Evolutionary conservation across 805 yeast genomes (phyloP).

Genomic region (Yamadazyma sp.): DNA sequence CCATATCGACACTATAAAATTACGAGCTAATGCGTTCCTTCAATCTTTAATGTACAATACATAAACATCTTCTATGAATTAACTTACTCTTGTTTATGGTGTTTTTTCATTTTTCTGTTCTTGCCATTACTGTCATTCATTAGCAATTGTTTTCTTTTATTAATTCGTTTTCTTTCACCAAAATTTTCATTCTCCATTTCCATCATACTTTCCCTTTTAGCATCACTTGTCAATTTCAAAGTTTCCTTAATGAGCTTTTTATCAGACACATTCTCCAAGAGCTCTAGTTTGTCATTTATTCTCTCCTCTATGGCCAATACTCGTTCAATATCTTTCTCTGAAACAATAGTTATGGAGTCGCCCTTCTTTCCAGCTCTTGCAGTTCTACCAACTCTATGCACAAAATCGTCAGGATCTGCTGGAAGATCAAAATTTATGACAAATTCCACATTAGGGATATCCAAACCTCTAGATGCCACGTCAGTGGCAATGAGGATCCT

Average conservation of each 20-base stretch:
- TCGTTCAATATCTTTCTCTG: slow-evolving; percentile 82
- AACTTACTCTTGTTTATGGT: no score
- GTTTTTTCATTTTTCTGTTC: slow-evolving; percentile 11
- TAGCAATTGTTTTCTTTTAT: slow-evolving; percentile 34
- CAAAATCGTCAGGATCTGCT: slow-evolving; percentile 93
- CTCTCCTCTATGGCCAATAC: slow-evolving; percentile 85
- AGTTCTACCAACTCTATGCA: slow-evolving; percentile 97
- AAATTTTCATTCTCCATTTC: slow-evolving; percentile 91
- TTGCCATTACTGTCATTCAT: slow-evolving; percentile 1
- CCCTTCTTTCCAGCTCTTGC: slow-evolving; percentile 97
- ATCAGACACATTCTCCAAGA: slow-evolving; percentile 70
- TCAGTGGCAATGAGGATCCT: slow-evolving; percentile 92
- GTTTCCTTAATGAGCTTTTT: slow-evolving; percentile 73
- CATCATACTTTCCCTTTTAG: slow-evolving; percentile 87
- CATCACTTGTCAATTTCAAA: slow-evolving; percentile 67
- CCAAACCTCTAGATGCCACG: slow-evolving; percentile 96
- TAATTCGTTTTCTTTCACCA: slow-evolving; percentile 66
- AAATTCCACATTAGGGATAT: slow-evolving; percentile 88
- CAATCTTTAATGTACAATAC: no score
- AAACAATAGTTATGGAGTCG: slow-evolving; percentile 75
- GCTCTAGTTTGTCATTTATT: slow-evolving; percentile 75
- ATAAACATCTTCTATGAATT: no score
- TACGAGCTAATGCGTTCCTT: no score
- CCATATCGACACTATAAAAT: no score
- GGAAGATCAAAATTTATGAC: slow-evolving; percentile 93